phyloP scores from a whole-genome alignment of 306 rosid species.

The Carpinus fangiana region DNA sequence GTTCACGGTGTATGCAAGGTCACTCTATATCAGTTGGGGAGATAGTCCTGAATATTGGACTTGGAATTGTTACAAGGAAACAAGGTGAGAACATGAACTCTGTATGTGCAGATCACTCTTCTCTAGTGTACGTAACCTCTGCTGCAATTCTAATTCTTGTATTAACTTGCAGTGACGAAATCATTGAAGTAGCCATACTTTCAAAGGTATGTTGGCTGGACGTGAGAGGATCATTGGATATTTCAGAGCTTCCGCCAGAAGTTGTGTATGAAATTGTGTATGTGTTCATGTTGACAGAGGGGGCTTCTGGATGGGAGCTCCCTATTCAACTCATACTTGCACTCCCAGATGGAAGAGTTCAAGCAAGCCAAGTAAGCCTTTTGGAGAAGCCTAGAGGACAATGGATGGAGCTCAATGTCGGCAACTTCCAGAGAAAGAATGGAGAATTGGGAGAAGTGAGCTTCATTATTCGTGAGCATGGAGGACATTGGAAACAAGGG shows the following conservation, averaged over 20 bases:
- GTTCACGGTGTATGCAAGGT: slow-evolving; percentile 18
- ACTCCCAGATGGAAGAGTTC: not conserved
- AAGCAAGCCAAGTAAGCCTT: not conserved
- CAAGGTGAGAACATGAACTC: not conserved
- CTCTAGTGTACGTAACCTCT: no score
- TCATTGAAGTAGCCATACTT: slow-evolving; percentile 25
- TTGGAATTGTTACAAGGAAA: slow-evolving; percentile 27
- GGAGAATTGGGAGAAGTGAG: slow-evolving; percentile 14
- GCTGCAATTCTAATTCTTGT: not conserved
- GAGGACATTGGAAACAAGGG: slow-evolving; percentile 15
- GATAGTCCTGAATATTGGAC: not conserved
- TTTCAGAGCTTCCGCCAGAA: slow-evolving; percentile 17
- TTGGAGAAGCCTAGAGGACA: slow-evolving; percentile 6
- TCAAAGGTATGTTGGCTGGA: not conserved
- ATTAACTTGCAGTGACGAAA: slow-evolving; percentile 11
- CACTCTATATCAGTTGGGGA: slow-evolving; percentile 5
- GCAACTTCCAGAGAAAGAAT: not conserved
- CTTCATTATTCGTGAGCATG: slow-evolving; percentile 5
- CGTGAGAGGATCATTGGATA: slow-evolving; percentile 17
- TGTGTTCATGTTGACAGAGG: slow-evolving; percentile 16
- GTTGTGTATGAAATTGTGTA: slow-evolving; percentile 22
- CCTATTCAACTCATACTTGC: slow-evolving; percentile 16
- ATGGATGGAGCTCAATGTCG: slow-evolving; percentile 17
- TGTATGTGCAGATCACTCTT: not conserved
- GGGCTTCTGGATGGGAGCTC: slow-evolving; percentile 28